These are phyloP conservation scores for Podospora conica DNA, from an alignment of 495 filamentous ascomycete genomes.

Conservation along the genomic window DNA sequence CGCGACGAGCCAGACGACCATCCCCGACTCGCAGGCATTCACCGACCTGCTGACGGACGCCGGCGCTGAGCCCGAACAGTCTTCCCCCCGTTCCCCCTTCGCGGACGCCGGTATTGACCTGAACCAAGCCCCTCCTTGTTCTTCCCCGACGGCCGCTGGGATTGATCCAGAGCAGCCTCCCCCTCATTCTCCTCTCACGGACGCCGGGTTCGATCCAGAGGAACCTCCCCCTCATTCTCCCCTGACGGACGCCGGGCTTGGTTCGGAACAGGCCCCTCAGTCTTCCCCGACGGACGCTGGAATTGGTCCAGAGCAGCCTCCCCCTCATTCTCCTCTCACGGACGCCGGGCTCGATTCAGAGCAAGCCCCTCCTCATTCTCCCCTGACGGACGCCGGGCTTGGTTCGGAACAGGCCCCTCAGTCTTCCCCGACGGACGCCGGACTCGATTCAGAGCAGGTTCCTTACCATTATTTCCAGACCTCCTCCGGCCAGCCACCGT, in stretches of 20 bases:
- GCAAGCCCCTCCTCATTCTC: neutral
- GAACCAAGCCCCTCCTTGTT: neutral
- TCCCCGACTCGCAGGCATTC: constrained; percentile 29
- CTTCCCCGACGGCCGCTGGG: too few relatives aligned
- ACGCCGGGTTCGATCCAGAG: too few relatives aligned
- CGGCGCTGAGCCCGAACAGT: neutral
- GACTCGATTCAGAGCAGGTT: neutral
- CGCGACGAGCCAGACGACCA: constrained; percentile 18
- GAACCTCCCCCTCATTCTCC: too few relatives aligned
- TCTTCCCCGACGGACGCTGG: too few relatives aligned
- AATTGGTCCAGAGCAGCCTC: neutral
- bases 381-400: neutral
- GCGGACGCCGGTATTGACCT: neutral
- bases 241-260: too few relatives aligned
- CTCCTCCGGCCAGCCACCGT: neutral
- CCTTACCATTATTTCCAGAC: neutral
- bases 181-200: too few relatives aligned
- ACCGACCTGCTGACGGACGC: neutral
- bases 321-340: constrained; percentile 10
- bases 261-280: too few relatives aligned
- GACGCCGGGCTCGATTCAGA: neutral
- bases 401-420: neutral
- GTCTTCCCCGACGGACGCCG: neutral
- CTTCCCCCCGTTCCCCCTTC: constrained; percentile 9
- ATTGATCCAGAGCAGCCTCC: too few relatives aligned